Conservation (phyloP, 1,284 basidiomycete species). For the Trichosporon sp. region DNA sequence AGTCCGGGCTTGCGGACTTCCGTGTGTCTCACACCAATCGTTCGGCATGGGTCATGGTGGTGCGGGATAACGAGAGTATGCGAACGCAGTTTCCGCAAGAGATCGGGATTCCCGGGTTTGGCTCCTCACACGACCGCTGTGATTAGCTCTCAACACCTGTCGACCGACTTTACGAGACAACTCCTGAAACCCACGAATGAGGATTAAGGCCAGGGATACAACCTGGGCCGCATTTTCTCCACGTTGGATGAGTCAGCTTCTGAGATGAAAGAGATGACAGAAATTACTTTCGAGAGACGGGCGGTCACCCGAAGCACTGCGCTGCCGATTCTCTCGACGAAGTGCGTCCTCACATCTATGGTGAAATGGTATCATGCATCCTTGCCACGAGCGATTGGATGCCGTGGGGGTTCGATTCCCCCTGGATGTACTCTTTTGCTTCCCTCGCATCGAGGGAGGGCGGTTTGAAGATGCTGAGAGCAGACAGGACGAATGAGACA, state of each 20-base stretch:
- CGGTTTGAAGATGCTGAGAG: neutral
- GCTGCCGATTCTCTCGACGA: neutral
- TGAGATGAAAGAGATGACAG: too few species aligned
- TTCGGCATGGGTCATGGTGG: neutral
- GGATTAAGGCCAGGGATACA: neutral
- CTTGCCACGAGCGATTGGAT: neutral
- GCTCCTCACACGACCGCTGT: neutral
- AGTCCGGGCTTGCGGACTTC: slow-evolving; percentile 6
- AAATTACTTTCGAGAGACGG: neutral
- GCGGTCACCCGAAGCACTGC: neutral
- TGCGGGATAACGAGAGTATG: slow-evolving; percentile 2
- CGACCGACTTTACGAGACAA: neutral
- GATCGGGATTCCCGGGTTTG: too few species aligned
- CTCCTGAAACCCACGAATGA: neutral
- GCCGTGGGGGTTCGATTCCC: neutral
- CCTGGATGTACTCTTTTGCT: neutral
- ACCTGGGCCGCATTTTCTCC: neutral
- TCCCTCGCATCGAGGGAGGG: neutral
- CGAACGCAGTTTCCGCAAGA: neutral
- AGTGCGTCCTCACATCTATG: neutral
- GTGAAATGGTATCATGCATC: slow-evolving; percentile 3
- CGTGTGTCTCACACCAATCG: neutral
- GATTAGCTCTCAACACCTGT: neutral
- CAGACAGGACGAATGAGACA: neutral
- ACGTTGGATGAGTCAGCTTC: neutral